Conservation (phyloP, 306 rosid species). For the Crotalaria pallida region DNA sequence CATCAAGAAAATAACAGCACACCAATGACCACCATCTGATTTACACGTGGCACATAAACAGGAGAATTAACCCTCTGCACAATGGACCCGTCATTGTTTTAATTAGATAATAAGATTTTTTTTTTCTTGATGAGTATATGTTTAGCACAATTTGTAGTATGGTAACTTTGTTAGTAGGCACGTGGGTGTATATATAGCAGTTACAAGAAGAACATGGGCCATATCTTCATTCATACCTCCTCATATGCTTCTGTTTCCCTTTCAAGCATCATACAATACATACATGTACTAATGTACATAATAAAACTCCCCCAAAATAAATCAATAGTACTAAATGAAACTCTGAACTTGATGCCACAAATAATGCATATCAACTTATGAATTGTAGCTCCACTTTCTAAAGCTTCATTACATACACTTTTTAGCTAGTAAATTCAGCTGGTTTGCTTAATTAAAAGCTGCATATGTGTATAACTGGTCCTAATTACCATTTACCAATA, state of each 20-base stretch:
- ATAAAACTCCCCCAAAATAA: conserved; percentile 6
- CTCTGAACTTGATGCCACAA: not conserved
- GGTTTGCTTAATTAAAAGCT: not conserved
- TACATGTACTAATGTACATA: not conserved
- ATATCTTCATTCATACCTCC: not conserved
- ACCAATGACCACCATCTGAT: conserved; percentile 14
- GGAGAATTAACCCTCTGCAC: not conserved
- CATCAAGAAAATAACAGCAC: conserved; percentile 7
- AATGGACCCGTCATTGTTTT: conserved; percentile 15
- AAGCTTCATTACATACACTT: too few species aligned
- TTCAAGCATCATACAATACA: not conserved
- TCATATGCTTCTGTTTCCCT: conserved; percentile 19
- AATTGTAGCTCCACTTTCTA: not conserved
- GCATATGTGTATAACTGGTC: not conserved
- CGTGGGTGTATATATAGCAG: conserved; percentile 25
- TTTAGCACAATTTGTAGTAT: not conserved
- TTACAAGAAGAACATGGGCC: conserved; percentile 14
- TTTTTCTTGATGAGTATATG: too few species aligned
- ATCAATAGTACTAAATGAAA: not conserved
- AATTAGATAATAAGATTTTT: conserved; percentile 4
- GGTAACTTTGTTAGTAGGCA: conserved; percentile 9
- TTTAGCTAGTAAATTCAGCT: not conserved
- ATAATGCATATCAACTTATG: not conserved
- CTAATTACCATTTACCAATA: too few species aligned
- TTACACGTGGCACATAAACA: conserved; percentile 21